These are phyloP conservation scores for Arthrobotrys sphaeroides DNA, from an alignment of 2,329 filamentous ascomycete species.

Conservation along the genomic window DNA sequence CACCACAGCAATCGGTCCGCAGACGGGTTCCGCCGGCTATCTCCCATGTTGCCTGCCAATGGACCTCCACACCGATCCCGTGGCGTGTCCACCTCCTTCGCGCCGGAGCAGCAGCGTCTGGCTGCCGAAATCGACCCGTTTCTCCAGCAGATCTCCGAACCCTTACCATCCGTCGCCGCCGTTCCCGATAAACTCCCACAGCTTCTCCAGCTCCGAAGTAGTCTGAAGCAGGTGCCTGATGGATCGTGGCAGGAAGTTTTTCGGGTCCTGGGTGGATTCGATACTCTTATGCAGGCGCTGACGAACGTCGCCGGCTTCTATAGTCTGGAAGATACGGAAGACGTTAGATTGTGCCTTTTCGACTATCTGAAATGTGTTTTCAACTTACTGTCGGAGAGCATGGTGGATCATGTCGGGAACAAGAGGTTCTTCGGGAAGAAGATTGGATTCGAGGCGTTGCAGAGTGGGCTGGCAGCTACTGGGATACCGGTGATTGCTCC, in stretches of 20 bases:
- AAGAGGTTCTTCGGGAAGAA: slow-evolving; percentile 84
- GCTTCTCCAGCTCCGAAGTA: slow-evolving; percentile 72
- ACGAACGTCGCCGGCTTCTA: slow-evolving; percentile 76
- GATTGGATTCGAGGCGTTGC: slow-evolving; percentile 79
- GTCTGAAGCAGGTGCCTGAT: slow-evolving; percentile 68
- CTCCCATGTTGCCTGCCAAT: slow-evolving; percentile 49
- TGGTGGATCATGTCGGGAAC: slow-evolving; percentile 85
- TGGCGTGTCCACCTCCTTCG: slow-evolving; percentile 55
- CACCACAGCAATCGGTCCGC: slow-evolving; percentile 1
- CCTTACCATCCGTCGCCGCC: slow-evolving; percentile 59
- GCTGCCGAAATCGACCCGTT: slow-evolving; percentile 61
- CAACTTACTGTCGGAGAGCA: slow-evolving; percentile 76
- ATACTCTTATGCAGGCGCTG: slow-evolving; percentile 74
- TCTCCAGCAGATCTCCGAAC: slow-evolving; percentile 60
- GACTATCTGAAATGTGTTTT: slow-evolving; percentile 76
- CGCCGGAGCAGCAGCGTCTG: slow-evolving; percentile 58
- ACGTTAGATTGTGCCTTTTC: slow-evolving; percentile 74
- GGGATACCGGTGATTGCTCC: slow-evolving; percentile 72
- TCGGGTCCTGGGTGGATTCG: slow-evolving; percentile 80
- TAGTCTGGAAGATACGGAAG: slow-evolving; percentile 67
- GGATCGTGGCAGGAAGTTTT: slow-evolving; percentile 78
- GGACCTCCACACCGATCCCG: slow-evolving; percentile 40
- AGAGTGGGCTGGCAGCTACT: slow-evolving; percentile 75
- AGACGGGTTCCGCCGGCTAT: slow-evolving; percentile 16
- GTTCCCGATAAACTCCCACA: slow-evolving; percentile 60